These are phyloP conservation scores for Coccomyxa sp. DNA, from an alignment of 139 green algal species.

Conservation along the genomic window DNA sequence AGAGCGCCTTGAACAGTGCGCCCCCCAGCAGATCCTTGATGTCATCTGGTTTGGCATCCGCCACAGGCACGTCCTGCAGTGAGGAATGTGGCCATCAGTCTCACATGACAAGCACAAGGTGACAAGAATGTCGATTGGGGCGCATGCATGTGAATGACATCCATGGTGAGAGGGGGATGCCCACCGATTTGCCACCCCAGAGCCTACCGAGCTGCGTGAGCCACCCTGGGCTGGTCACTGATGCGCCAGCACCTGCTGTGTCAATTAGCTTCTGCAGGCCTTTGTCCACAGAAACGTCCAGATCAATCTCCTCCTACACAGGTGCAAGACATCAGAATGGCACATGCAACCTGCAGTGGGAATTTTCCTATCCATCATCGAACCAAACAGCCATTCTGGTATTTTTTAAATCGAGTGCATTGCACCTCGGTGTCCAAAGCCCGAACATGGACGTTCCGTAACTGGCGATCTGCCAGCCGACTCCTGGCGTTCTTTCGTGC, in stretches of 20 bases:
- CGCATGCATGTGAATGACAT: too few species aligned
- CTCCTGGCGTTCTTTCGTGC: too few species aligned
- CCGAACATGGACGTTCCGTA: too few species aligned
- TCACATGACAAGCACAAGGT: background rate
- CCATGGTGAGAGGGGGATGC: background rate
- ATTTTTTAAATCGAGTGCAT: too few species aligned
- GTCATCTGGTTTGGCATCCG: slow-evolving; percentile 91
- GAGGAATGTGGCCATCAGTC: background rate
- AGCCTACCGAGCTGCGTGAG: slow-evolving; percentile 84
- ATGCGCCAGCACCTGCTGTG: slow-evolving; percentile 65
- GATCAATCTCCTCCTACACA: slow-evolving; percentile 8
- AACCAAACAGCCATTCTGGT: too few species aligned
- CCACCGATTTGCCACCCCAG: slow-evolving; percentile 81
- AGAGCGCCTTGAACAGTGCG: slow-evolving; percentile 89
- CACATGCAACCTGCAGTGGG: background rate
- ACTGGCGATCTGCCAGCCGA: too few species aligned
- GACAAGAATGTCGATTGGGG: background rate
- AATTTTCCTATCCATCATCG: too few species aligned
- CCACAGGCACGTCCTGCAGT: slow-evolving; percentile 88
- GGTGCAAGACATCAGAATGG: background rate
- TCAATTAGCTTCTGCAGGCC: slow-evolving; percentile 67
- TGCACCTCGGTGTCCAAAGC: too few species aligned
- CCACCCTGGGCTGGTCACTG: slow-evolving; percentile 76
- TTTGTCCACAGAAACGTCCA: slow-evolving; percentile 10
- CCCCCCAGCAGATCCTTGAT: slow-evolving; percentile 96